Percentiles rank a stretch among this genome's conserved stretches.
Conservation (phyloP, 1,284 basidiomycete species). For the Rhodotorula mucilaginosa region DNA sequence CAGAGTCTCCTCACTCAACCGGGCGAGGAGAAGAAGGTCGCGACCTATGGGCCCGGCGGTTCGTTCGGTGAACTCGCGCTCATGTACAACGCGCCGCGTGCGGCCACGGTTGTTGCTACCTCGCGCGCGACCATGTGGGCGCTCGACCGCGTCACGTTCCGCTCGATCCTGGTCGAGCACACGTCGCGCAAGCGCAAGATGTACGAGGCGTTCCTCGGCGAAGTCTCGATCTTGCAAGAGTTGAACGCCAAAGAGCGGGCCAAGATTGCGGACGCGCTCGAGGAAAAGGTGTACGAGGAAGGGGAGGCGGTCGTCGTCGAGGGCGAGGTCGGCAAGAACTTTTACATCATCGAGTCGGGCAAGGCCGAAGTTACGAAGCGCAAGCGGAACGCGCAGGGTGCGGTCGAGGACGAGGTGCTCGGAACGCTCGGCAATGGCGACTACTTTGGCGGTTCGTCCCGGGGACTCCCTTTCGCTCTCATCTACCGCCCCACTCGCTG, state of each 20-base stretch:
- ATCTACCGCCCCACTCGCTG: not conserved
- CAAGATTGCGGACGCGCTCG: slow-evolving; percentile 94
- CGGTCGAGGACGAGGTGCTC: slow-evolving; percentile 66
- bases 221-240: slow-evolving; percentile 83
- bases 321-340: slow-evolving; percentile 93
- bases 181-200: slow-evolving; percentile 84
- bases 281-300: slow-evolving; percentile 74
- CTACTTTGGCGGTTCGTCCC: slow-evolving; percentile 87
- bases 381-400: slow-evolving; percentile 55
- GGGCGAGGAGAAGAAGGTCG: slow-evolving; percentile 68
- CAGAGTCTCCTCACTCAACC: slow-evolving; percentile 23
- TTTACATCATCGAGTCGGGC: slow-evolving; percentile 95
- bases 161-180: slow-evolving; percentile 81
- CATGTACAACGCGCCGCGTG: slow-evolving; percentile 96
- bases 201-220: slow-evolving; percentile 91
- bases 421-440: slow-evolving; percentile 81
- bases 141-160: slow-evolving; percentile 94
- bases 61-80: slow-evolving; percentile 96
- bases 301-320: slow-evolving; percentile 84
- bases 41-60: slow-evolving; percentile 77
- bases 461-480: slow-evolving; percentile 5
- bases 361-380: slow-evolving; percentile 82
- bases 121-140: slow-evolving; percentile 85
- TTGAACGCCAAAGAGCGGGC: slow-evolving; percentile 83
- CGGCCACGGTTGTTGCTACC: slow-evolving; percentile 85